These are phyloP conservation scores for Colletotrichum caudatum DNA, from an alignment of 2,329 filamentous ascomycete genomes.

Conservation along the genomic window DNA sequence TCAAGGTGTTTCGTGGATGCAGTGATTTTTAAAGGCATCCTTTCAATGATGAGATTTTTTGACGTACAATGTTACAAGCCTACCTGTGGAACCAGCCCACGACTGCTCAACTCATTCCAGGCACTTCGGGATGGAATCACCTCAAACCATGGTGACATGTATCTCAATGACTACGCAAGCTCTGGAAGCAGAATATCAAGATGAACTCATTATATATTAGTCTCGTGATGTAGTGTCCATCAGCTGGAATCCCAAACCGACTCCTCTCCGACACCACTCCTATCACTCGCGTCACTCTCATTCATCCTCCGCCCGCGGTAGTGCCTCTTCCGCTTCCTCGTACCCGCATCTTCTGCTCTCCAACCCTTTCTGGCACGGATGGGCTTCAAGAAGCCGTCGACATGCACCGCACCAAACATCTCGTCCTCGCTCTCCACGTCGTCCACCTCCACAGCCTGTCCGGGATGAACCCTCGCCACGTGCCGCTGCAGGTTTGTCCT, in stretches of 20 bases:
- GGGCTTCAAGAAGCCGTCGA: constrained; percentile 74
- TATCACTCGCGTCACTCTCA: constrained; percentile 16
- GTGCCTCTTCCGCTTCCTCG: constrained; percentile 40
- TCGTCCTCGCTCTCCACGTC: constrained; percentile 62
- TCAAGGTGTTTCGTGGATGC: not conserved
- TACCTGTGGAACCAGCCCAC: not conserved
- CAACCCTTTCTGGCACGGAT: constrained; percentile 63
- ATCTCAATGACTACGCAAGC: not conserved
- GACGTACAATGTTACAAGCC: not conserved
- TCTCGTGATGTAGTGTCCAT: not conserved
- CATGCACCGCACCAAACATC: constrained; percentile 72
- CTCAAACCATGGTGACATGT: not conserved
- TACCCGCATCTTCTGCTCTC: constrained; percentile 44
- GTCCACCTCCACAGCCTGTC: constrained; percentile 52
- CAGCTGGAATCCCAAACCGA: constrained; percentile 27
- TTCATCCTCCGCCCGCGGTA: constrained; percentile 34
- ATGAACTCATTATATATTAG: not conserved
- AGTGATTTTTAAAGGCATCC: not conserved
- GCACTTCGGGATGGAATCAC: not conserved
- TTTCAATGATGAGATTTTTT: not conserved
- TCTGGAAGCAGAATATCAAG: not conserved
- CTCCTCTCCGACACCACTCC: not conserved
- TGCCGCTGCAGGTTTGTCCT: constrained; percentile 54
- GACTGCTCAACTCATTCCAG: not conserved
- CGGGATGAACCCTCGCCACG: constrained; percentile 54